Conservation (phyloP, 1,284 basidiomycete species). For the Melanopsichium pennsylvanicum region DNA sequence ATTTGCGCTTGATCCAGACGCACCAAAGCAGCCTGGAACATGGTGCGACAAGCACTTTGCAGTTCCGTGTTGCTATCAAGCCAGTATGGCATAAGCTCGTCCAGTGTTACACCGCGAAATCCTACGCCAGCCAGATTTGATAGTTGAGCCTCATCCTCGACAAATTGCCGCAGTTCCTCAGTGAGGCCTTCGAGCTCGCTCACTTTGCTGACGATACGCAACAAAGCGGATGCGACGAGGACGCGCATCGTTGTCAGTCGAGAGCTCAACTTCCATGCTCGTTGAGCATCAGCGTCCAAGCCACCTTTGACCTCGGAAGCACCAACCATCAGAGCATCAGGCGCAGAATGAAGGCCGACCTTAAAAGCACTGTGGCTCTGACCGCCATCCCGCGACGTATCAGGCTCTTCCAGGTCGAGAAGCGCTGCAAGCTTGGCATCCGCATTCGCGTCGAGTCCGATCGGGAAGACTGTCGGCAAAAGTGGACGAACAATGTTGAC, state of each 20-base stretch:
- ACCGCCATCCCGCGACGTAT: not conserved
- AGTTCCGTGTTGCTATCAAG: slow-evolving; percentile 39
- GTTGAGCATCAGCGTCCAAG: not conserved
- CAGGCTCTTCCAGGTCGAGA: slow-evolving; percentile 17
- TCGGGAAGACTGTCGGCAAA: slow-evolving; percentile 47
- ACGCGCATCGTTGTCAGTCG: slow-evolving; percentile 27
- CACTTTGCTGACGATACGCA: slow-evolving; percentile 26
- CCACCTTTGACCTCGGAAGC: not conserved
- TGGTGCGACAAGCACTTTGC: slow-evolving; percentile 25
- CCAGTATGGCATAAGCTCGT: slow-evolving; percentile 73
- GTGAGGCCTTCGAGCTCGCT: slow-evolving; percentile 19
- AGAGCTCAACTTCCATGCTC: slow-evolving; percentile 29
- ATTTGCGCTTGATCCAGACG: slow-evolving; percentile 23
- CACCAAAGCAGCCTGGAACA: slow-evolving; percentile 22
- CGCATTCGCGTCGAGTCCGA: slow-evolving; percentile 26
- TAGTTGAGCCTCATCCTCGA: slow-evolving; percentile 17
- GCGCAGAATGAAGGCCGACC: slow-evolving; percentile 25
- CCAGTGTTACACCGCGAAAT: slow-evolving; percentile 71
- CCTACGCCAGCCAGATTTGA: slow-evolving; percentile 17
- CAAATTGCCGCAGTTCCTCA: slow-evolving; percentile 15
- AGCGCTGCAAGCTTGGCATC: slow-evolving; percentile 24
- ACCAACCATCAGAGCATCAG: slow-evolving; percentile 30
- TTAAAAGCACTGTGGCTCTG: not conserved
- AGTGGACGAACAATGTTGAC: slow-evolving; percentile 50
- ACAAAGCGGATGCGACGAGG: slow-evolving; percentile 23